Base-by-base conservation (phyloP, 345 rosid species). In the Toxicodendron radicans region DNA sequence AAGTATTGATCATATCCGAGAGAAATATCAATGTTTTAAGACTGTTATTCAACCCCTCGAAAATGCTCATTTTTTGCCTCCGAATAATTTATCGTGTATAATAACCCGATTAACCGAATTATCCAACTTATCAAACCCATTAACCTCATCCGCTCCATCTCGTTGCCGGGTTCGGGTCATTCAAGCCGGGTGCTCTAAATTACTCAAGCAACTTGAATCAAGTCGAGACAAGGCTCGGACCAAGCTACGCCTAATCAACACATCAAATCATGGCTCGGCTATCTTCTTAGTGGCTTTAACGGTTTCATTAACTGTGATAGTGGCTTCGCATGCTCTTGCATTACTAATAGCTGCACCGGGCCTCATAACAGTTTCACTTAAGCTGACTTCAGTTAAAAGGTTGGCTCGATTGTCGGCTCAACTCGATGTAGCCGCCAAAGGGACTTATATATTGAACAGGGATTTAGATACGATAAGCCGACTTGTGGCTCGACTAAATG, bases 391-490 rank as follows among this genome's bases (percentile, higher is more conserved):
- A 10, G 76, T 76, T 6, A 81, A 70, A 66, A 84, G 76, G 82
- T 74, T 90, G 1, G 79, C 14, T 0, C 86, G 75, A 72, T 81
- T 71, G 12, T 73, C 79, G 45, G 80, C 85, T 76, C 89, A 84
- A 64, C 83, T 94, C 0, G 94, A 90, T 57, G 83, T 84, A 4
- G 98, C 96, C 18, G 96, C 96, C 0, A 94, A 90, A 35, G 98
- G 98, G 64, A 84, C 88, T 3, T 94, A 89, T n/a, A 94, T 86
- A 45, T 66, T 94, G 78, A 86, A 79, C 21, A 84, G 87, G 58
- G 96, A 94, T 52, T 53, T 88, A 78, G 98, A 94, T 48, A 94
- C 94, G 1, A 86, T 89, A 27, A 87, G 90, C 30, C 82, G 92
- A 38, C 82, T 94, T 0, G 88, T 89, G 78, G 80, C 79, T 61